Percentiles rank a stretch among this genome's conserved stretches.
Evolutionary conservation across 1,284 basidiomycete species (phyloP).

Genomic region (Malassezia restricta): DNA sequence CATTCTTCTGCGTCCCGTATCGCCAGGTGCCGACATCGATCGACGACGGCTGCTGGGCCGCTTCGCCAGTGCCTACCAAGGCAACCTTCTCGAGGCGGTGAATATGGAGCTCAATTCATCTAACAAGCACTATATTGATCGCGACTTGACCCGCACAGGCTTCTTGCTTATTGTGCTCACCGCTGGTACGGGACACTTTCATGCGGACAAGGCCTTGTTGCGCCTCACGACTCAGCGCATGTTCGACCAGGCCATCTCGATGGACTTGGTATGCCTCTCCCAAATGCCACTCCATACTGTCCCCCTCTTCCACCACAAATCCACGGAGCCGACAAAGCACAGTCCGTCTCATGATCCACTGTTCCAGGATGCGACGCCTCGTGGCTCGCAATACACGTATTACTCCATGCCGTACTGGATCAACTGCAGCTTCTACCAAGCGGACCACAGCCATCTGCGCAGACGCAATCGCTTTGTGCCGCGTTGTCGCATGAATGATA

Average conservation of each 20-base stretch:
- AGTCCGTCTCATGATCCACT: slow-evolving; percentile 4
- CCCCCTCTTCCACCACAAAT: slow-evolving; percentile 46
- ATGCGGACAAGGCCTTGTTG: slow-evolving; percentile 77
- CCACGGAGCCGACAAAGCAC: slow-evolving; percentile 14
- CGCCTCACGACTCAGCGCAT: slow-evolving; percentile 88
- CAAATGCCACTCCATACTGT: slow-evolving; percentile 84
- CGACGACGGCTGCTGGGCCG: slow-evolving; percentile 50
- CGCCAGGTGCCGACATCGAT: slow-evolving; percentile 11
- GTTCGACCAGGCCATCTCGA: slow-evolving; percentile 80
- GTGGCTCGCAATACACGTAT: slow-evolving; percentile 18
- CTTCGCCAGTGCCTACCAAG: slow-evolving; percentile 78
- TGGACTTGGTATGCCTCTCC: slow-evolving; percentile 78
- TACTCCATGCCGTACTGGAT: slow-evolving; percentile 45
- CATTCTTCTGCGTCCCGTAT: slow-evolving; percentile 32
- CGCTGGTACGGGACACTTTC: slow-evolving; percentile 86
- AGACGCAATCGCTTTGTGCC: slow-evolving; percentile 42
- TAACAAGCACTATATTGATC: slow-evolving; percentile 89
- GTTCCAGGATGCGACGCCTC: slow-evolving; percentile 11
- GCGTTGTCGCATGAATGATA: slow-evolving; percentile 44
- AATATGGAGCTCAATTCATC: slow-evolving; percentile 85
- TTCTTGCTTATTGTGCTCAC: slow-evolving; percentile 73
- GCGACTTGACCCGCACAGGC: slow-evolving; percentile 85
- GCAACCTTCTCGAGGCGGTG: slow-evolving; percentile 83
- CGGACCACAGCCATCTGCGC: slow-evolving; percentile 43
- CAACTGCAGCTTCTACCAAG: slow-evolving; percentile 44